Base-by-base conservation (phyloP, 495 filamentous ascomycete species). In the Aspergillus campestris region DNA sequence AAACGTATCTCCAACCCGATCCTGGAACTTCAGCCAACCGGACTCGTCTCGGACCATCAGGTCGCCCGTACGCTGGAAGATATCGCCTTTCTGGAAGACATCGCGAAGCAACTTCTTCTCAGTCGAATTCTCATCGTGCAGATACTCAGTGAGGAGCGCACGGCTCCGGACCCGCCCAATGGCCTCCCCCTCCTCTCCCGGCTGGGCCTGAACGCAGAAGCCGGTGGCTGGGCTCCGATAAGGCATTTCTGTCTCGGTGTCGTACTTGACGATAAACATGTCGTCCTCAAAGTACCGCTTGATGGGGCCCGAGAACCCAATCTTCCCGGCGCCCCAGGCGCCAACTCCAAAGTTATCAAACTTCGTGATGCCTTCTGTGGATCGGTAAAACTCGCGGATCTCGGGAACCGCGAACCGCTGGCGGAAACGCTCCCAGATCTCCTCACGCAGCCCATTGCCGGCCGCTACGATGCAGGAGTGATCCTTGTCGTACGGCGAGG, bases 1-100 rank as follows among this genome's bases (percentile, higher is more conserved):
- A 68, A 89, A 96, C 0, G 91, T 96, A 58, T 97, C 91, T 39
- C 91, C 91, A 40, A 95, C 86, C 1, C 89, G 86, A 60, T 97
- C 91, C 44, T 79, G 75, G 64, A 97, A 97, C 55, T 71, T 89
- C 48, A 83, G 73, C 42, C 84, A 73, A 0, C 87, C 86, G 43
- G 90, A 80, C 0, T 48, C 27, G 48, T 88, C 85, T 49, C 73
- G 74, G 13, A 81, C 73, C n/a, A 96, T 63, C 0, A 95, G 67
- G 59, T 97, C 91, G 2, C 91, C 91, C 1, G 84, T 84, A 3
- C 89, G 79, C 63, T 92, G 94, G 62, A 81, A 95, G 0, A 84
- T 69, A 55, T 97, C 91, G 0, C 87, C 89, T 51, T 87, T 87
- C 43, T 63, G 64, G 51, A 92, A 81, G 0, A 95, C 90, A 52